Evolutionary conservation across 768 basidiomycete genomes (phyloP), one percentile per base, ranked within the genome.

Genomic region (Boletus speciosus): DNA sequence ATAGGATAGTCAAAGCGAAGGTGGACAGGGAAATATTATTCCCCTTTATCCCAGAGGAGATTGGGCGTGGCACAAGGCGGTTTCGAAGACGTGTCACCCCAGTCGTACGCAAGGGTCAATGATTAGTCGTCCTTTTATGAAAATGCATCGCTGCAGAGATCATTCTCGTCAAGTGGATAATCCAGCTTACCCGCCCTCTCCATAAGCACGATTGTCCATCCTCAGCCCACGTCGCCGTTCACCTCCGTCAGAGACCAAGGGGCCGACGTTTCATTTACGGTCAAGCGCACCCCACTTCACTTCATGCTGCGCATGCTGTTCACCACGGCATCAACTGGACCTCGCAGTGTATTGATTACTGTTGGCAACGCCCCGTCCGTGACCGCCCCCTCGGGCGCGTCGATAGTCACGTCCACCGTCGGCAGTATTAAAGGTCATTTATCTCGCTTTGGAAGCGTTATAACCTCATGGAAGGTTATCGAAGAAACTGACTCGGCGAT

Each of bases 281-380:
- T 69, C 49, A 84, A 84, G 59, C 84, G 84, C 61, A 91, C 91
- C 0, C 87, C 87, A 3, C 74, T 93, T 19, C 90, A 92, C 78
- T 86, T n/a, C 87, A 91, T 57, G 78, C 93, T 0, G 91, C 90
- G 6, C 85, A 92, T 59, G 77, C 93, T 7, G 83, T 90, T 16
- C 80, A 87, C 25, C 88, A 93, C 63, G 91, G 91, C 11, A 86
- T 93, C 69, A 86, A 83, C 64, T 2, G 81, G 77, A 1, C 85
- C 82, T 27, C 86, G 82, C 40, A 82, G 86, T 59, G 91, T 89
- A 10, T 79, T 88, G 67, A 83, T 90, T 51, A 88, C 89, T 56
- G 83, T 88, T 12, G 83, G 79, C 7, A 82, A 82, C 53, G 76
- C 73, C 6, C 61, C 64, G 4, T 71, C 72, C 8, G 62, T 63